These are phyloP conservation scores for Lolium perenne DNA, from an alignment of 176 grass and related monocot species.

Conservation along the genomic window DNA sequence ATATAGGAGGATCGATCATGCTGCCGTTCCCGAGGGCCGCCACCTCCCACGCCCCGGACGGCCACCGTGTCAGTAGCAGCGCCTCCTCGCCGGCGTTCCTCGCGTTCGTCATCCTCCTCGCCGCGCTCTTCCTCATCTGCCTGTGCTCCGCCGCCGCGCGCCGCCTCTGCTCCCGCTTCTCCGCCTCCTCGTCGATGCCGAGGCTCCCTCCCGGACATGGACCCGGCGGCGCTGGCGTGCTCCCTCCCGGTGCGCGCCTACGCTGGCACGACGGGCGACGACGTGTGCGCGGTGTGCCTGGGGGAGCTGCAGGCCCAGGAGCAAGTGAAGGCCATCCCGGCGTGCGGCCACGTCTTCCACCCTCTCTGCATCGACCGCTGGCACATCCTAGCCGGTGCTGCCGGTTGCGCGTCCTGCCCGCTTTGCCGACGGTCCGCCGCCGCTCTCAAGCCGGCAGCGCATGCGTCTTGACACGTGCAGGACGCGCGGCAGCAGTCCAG, in stretches of 20 bases:
- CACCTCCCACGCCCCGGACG: not conserved
- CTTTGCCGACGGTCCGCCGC: not conserved
- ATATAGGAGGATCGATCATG: not conserved
- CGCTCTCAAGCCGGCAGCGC: not conserved
- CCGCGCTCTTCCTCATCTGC: not conserved
- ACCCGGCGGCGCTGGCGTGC: conserved; percentile 13
- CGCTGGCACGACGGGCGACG: not conserved
- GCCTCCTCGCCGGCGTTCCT: not conserved
- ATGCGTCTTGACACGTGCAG: not conserved
- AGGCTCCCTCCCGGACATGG: not conserved
- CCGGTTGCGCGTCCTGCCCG: conserved; percentile 2
- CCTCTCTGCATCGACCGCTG: conserved; percentile 23
- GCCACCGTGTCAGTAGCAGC: not conserved
- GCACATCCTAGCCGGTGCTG: not conserved
- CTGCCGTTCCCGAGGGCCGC: not conserved
- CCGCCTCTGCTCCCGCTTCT: not conserved
- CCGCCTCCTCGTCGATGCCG: not conserved
- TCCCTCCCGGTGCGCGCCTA: conserved; percentile 13
- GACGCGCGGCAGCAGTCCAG: too few species aligned
- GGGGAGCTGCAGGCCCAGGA: conserved; percentile 47
- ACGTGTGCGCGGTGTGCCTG: conserved; percentile 54
- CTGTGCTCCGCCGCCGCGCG: conserved; percentile 6
- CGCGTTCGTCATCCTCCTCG: not conserved
- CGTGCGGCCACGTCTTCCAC: conserved; percentile 30
- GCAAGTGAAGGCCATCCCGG: conserved; percentile 9